These are phyloP conservation scores for Haematococcus sp. DNA, from an alignment of 139 green algal species.

Conservation along the genomic window DNA sequence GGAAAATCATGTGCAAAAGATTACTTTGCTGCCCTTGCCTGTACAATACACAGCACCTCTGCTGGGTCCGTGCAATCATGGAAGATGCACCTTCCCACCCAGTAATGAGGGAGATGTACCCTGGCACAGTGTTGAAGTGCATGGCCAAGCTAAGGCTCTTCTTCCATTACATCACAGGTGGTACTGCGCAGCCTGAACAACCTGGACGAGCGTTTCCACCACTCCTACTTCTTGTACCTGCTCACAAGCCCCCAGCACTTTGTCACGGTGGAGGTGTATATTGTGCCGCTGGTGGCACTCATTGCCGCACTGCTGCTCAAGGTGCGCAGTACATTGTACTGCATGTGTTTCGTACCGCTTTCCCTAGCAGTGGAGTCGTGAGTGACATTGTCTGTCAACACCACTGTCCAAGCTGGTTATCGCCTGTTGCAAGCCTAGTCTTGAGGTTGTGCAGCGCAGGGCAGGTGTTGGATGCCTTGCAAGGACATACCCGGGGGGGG, in stretches of 20 bases:
- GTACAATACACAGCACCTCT: too few relatives aligned
- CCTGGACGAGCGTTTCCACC: conserved; percentile 81
- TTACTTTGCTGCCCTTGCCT: too few relatives aligned
- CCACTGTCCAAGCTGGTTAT: too few relatives aligned
- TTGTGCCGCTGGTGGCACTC: conserved; percentile 54
- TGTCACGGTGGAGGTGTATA: conserved; percentile 68
- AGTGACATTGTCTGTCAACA: background rate
- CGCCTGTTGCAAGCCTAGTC: background rate
- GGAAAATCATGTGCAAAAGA: too few relatives aligned
- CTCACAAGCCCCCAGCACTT: conserved; percentile 43
- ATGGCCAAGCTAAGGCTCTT: too few relatives aligned
- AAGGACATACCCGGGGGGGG: too few relatives aligned
- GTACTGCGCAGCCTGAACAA: conserved; percentile 68
- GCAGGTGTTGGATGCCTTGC: background rate
- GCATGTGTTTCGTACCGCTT: too few relatives aligned
- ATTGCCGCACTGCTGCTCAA: conserved; percentile 58
- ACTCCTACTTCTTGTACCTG: conserved; percentile 76
- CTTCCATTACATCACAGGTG: conserved; percentile 19
- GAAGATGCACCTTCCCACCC: too few relatives aligned
- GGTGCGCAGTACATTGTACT: conserved; percentile 31
- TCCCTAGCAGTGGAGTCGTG: too few relatives aligned
- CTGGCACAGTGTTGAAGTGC: too few relatives aligned
- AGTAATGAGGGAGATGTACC: too few relatives aligned
- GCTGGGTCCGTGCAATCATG: too few relatives aligned
- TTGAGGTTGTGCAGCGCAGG: background rate